Percentiles rank a stretch among this genome's conserved stretches.
These are phyloP conservation scores for Fusarium fracticaudum DNA, from an alignment of 2,329 filamentous ascomycete species.

Conservation along the genomic window DNA sequence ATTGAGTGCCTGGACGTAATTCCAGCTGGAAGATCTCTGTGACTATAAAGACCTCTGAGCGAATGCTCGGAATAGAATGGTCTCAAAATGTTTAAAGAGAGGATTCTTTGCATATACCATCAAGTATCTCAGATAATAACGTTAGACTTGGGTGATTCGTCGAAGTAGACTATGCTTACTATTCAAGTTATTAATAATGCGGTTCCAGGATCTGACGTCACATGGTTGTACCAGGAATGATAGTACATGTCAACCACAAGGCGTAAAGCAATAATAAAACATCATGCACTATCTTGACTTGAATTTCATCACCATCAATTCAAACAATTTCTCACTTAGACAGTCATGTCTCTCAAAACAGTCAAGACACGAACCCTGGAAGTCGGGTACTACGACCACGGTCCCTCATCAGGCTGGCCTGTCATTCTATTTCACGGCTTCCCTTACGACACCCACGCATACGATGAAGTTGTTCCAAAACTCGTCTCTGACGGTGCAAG, in stretches of 20 bases:
- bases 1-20: neutral
- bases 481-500: neutral
- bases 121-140: neutral
- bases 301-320: fast-evolving
- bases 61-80: fast-evolving
- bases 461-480: neutral
- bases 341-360: neutral
- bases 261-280: neutral
- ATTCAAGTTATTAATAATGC: neutral
- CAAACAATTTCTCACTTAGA: no score
- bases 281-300: fast-evolving
- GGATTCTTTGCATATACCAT: neutral
- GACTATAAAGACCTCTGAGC: neutral
- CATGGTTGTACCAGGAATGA: neutral
- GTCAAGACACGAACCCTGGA: neutral
- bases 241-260: neutral
- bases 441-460: conserved; percentile 6
- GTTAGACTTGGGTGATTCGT: neutral
- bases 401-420: neutral
- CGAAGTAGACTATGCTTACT: neutral
- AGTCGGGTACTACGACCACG: conserved; percentile 3
- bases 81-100: neutral
- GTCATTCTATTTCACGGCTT: conserved; percentile 17
- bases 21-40: fast-evolving
- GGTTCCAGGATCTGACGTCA: neutral